Conservation (phyloP, 345 rosid genomes). For the Murraya paniculata region DNA sequence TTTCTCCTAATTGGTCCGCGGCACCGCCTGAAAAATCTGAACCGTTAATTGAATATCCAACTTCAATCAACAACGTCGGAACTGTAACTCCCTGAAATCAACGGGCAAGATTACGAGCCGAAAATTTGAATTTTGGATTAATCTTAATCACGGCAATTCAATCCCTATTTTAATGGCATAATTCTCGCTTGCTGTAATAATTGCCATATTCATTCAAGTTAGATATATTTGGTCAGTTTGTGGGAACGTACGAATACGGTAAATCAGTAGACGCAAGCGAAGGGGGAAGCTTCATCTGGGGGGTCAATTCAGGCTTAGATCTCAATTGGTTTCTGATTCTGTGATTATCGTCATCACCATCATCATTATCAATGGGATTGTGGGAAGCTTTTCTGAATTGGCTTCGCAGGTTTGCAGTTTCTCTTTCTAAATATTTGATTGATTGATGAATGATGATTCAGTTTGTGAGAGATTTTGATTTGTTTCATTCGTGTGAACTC, state of each 20-base stretch:
- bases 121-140: not conserved
- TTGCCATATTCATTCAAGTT: not conserved
- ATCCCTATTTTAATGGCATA: not conserved
- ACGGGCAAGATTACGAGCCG: not conserved
- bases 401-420: conserved; percentile 57
- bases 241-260: conserved; percentile 1
- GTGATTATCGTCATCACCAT: conserved; percentile 12
- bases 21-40: conserved; percentile 3
- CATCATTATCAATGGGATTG: conserved; percentile 42
- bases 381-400: conserved; percentile 79
- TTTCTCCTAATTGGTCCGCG: conserved; percentile 25
- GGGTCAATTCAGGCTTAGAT: conserved; percentile 13
- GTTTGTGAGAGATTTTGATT: not conserved
- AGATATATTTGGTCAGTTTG: not conserved
- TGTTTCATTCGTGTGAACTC: not conserved
- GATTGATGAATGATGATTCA: not conserved
- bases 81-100: not conserved
- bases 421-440: not conserved
- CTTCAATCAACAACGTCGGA: not conserved
- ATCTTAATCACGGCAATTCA: not conserved
- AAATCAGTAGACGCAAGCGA: conserved; percentile 7
- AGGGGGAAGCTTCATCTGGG: conserved; percentile 3
- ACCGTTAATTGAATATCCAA: not conserved
- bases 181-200: not conserved
- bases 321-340: conserved; percentile 22